Evolutionary conservation across 1,284 basidiomycete genomes (phyloP).

Genomic region (Puccinia polysora): DNA sequence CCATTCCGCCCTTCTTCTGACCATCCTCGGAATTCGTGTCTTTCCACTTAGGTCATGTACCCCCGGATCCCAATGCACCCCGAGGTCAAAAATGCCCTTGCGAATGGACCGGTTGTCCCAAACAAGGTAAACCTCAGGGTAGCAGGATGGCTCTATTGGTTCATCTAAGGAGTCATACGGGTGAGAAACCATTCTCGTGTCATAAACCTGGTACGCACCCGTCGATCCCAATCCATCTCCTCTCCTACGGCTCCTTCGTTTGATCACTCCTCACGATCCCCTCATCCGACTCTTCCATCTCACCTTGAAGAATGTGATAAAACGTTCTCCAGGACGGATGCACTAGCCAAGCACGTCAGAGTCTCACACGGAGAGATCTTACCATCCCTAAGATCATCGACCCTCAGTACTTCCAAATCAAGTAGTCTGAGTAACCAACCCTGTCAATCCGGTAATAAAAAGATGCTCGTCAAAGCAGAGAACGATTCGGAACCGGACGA

Average conservation of each 20-base stretch:
- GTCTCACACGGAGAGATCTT: constrained; percentile 63
- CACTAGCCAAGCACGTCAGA: constrained; percentile 82
- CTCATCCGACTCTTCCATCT: not conserved
- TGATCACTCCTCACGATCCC: not conserved
- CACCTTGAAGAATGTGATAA: constrained; percentile 73
- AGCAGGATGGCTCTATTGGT: constrained; percentile 80
- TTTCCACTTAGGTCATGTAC: constrained; percentile 28
- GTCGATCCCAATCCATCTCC: constrained; percentile 7
- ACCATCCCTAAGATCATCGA: constrained; percentile 2
- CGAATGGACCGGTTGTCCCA: constrained; percentile 75
- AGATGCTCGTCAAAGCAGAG: constrained; percentile 8
- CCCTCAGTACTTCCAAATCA: not conserved
- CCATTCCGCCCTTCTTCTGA: too few relatives aligned
- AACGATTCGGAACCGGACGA: constrained; percentile 28
- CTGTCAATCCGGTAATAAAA: too few relatives aligned
- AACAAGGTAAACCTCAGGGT: constrained; percentile 73
- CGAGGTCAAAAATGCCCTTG: constrained; percentile 55
- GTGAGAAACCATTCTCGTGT: constrained; percentile 86
- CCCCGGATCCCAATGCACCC: constrained; percentile 22
- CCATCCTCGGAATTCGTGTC: too few relatives aligned
- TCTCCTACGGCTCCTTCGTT: not conserved
- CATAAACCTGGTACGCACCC: constrained; percentile 63
- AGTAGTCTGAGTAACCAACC: not conserved
- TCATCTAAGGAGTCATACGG: constrained; percentile 82
- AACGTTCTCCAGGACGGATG: constrained; percentile 84